Base-by-base conservation (phyloP, 2,329 filamentous ascomycete species). In the Coleophoma eucalyptorum region DNA sequence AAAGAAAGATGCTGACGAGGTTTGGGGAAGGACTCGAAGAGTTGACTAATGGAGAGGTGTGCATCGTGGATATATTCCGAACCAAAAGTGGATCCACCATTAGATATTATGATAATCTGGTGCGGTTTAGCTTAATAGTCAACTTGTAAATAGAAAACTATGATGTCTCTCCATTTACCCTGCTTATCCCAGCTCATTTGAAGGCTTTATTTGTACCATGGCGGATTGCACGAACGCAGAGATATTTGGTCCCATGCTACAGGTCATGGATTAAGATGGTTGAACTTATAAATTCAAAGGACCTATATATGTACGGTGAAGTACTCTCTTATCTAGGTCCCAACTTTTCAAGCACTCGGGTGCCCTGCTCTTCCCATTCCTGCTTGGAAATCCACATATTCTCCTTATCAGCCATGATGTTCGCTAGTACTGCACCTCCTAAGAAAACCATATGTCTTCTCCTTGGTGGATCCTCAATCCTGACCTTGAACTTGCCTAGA, bases 401-500 rank as follows among this genome's bases (percentile, higher is more conserved):
- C 70, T 97, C 90, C 76, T 97, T 97, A 74, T 97, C 92, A 43
- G 94, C 92, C 88, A 99, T 97, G 71, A 99, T 95, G 69, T 97
- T 97, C 62, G 94, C 94, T 64, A 99, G 77, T 56, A 99, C 94
- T 21, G 94, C 94, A 62, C 94, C 94, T 52, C 94, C 94, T 50
- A 99, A 74, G 80, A 99, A 97, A n/a, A 99, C 94, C 92, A 99
- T 97, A 77, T 99, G 94, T 72, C 93, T 82, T 75, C 94, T 83
- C 73, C 94, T 83, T 33, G 94, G 94, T 47, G 94, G 94, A 70
- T 99, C 94, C 71, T 99, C 94, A 77, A 99, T 97, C 70, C 94
- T 84, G 59, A 99, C 93, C 83, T 97, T 99, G 81, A 99, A 99
- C 84, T 97, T 99, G 84, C 83, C 90, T 65, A 99, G 72, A 59